Percentiles rank a stretch among this genome's conserved stretches.
Evolutionary conservation across 345 rosid species (phyloP).

Genomic region (Gossypium thurberi): DNA sequence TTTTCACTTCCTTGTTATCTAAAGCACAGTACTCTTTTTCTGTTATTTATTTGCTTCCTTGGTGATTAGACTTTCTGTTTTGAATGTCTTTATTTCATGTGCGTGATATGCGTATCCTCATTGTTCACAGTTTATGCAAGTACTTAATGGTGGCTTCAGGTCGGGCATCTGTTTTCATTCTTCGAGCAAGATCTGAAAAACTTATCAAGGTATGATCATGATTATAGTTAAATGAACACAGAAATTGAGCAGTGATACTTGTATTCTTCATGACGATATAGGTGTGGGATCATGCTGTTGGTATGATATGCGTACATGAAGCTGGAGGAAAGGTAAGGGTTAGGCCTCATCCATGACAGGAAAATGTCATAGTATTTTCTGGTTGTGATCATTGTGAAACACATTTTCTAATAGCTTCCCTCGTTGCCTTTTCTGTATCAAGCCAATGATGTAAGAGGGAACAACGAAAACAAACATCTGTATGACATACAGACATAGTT

Average conservation of each 20-base stretch:
- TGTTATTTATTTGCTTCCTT: background rate
- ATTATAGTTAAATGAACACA: background rate
- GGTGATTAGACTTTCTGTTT: background rate
- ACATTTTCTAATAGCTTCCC: background rate
- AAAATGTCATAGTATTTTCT: background rate
- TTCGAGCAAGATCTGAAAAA: slow-evolving; percentile 22
- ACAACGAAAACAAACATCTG: background rate
- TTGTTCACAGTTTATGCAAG: slow-evolving; percentile 51
- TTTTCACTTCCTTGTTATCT: background rate
- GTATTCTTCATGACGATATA: slow-evolving; percentile 19
- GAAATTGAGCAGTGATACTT: background rate
- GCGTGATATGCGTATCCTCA: background rate
- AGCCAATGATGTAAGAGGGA: background rate
- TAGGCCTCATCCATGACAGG: background rate
- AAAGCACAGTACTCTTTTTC: background rate
- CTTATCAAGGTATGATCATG: slow-evolving; percentile 32
- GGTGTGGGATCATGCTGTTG: slow-evolving; percentile 98
- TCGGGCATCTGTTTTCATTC: slow-evolving; percentile 45
- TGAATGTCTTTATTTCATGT: background rate
- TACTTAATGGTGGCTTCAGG: slow-evolving; percentile 66
- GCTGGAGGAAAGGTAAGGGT: slow-evolving; percentile 73
- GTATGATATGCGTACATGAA: slow-evolving; percentile 76
- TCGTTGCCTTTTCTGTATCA: background rate
- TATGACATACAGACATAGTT: background rate
- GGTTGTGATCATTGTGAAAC: background rate